Conservation (phyloP, 768 basidiomycete genomes). For the Boletus rubescentipes region DNA sequence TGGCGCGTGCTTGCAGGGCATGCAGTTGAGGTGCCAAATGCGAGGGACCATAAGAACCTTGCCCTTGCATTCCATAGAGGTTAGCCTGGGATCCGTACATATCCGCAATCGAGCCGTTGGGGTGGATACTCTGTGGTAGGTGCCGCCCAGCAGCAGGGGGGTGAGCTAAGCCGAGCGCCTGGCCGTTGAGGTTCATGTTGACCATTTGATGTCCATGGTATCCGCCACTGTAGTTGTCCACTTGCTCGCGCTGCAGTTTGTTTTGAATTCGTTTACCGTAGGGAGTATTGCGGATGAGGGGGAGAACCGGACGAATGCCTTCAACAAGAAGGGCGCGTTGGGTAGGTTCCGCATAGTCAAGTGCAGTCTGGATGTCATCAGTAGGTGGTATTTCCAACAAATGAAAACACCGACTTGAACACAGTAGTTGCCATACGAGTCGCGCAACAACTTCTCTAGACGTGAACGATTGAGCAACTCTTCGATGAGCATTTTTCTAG, state of each 20-base stretch:
- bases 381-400: conserved; percentile 1
- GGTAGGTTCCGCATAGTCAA: conserved; percentile 95
- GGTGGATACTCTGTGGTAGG: conserved; percentile 51
- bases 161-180: conserved; percentile 48
- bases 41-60: conserved; percentile 57
- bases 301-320: conserved; percentile 97
- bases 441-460: conserved; percentile 91
- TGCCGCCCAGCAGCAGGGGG: conserved; percentile 52
- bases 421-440: conserved; percentile 96
- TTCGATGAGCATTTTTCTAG: conserved; percentile 92
- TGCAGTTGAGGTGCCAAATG: conserved; percentile 57
- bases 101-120: conserved; percentile 56
- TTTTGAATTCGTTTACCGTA: conserved; percentile 99
- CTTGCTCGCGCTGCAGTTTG: conserved; percentile 93
- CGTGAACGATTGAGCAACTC: conserved; percentile 93
- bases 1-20: conserved; percentile 64
- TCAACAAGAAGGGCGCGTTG: conserved; percentile 94
- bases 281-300: conserved; percentile 97
- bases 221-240: conserved; percentile 59
- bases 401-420: conserved; percentile 60
- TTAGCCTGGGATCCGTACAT: conserved; percentile 63
- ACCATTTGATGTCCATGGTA: conserved; percentile 63
- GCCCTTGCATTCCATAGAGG: conserved; percentile 59
- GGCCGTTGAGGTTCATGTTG: conserved; percentile 54
- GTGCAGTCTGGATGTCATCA: conserved; percentile 67